A percentile compares a stretch with the other conserved stretches of the same genome.
phyloP scores from a whole-genome alignment of 1,139 yeast species.

The Pichia sp. region DNA sequence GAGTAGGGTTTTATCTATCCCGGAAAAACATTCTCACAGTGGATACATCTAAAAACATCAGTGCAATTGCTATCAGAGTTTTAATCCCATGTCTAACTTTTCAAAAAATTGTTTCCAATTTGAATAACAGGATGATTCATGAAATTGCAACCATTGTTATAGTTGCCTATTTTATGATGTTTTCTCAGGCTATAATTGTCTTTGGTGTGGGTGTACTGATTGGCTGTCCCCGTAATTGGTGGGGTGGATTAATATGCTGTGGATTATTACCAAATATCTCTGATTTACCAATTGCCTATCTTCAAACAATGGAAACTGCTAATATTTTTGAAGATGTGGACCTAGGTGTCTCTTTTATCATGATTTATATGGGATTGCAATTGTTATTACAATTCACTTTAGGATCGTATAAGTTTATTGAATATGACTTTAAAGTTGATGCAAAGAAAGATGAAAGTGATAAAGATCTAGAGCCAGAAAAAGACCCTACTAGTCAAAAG shows the following conservation, averaged over 20 bases:
- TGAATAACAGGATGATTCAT: constrained; percentile 66
- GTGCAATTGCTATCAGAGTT: constrained; percentile 64
- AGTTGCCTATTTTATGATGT: constrained; percentile 55
- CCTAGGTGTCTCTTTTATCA: constrained; percentile 80
- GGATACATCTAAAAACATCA: constrained; percentile 66
- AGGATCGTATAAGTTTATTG: constrained; percentile 69
- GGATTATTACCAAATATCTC: constrained; percentile 78
- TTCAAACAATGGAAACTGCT: constrained; percentile 67
- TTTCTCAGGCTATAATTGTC: constrained; percentile 39
- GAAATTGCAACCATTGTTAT: constrained; percentile 68
- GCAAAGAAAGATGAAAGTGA: constrained; percentile 14
- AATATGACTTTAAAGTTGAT: constrained; percentile 54
- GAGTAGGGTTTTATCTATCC: constrained; percentile 63
- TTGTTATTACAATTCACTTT: constrained; percentile 64
- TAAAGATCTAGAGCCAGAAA: background rate
- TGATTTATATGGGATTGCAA: constrained; percentile 71
- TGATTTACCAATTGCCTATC: constrained; percentile 84
- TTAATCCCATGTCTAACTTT: constrained; percentile 76
- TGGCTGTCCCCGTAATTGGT: constrained; percentile 60
- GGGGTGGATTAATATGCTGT: constrained; percentile 71
- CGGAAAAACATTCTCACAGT: constrained; percentile 61
- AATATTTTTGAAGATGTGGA: constrained; percentile 56
- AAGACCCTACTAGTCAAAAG: background rate
- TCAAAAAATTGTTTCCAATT: constrained; percentile 62
- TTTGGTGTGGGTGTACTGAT: constrained; percentile 22